Evolutionary conservation across 2,329 filamentous ascomycete species (phyloP), one percentile per base, ranked within the genome.

Genomic region (Neonectria punicea): DNA sequence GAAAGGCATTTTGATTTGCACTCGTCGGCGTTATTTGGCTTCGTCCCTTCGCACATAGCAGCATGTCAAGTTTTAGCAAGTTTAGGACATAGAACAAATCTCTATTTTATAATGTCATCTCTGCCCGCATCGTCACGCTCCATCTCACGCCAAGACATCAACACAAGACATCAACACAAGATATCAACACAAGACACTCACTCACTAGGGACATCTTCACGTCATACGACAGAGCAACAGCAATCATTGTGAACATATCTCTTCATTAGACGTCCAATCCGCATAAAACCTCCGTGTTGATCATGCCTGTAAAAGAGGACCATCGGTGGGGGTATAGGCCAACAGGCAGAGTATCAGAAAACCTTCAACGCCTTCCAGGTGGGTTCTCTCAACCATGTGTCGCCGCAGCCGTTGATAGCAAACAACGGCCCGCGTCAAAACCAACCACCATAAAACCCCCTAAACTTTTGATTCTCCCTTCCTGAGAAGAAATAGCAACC

Each of bases 251-350:
- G 57, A 72, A 73, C 72, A 75, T 73, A 67, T 74, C 66, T 74
- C 69, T 75, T 73, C 69, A 78, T 79, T 78, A 76, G 63, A 78
- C 77, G 69, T 73, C 74, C 76, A 77, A 74, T 72, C 73, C 73
- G 70, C 71, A 75, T 77, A 75, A 75, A 75, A 73, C 71, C 74
- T 76, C 75, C 73, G 72, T 70, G 71, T 77, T 73, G 70, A 74
- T 73, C 74, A 73, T 78, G 77, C 77, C 77, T 77, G 74, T 73
- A 72, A 75, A 70, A 73, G 71, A 74, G 74, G 70, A 75, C 73
- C 76, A 73, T 79, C 75, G 71, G 73, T 73, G 72, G 75, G 78
- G 79, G 79, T 81, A 81, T 81, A 80, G 77, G 77, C 77, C 79
- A 77, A 76, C 77, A 79, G 77, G 77, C 77, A 78, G 72, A 72